Conservation (phyloP, 495 filamentous ascomycete species). For the Tuber borchii region DNA sequence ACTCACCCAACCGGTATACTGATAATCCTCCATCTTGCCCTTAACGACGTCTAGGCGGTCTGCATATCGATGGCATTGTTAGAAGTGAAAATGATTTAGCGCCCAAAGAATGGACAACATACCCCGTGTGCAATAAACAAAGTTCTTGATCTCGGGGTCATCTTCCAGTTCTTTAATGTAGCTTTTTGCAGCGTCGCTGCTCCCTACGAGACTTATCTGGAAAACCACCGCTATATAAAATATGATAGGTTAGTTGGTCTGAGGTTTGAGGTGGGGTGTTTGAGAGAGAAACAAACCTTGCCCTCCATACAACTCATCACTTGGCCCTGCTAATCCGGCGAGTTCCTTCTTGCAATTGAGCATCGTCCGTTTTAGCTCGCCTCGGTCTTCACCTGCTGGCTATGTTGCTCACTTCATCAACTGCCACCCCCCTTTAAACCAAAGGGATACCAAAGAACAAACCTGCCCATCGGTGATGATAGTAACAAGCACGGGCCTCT, state of each 20-base stretch:
- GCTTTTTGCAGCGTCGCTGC: constrained; percentile 6
- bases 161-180: constrained; percentile 19
- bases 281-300: not conserved
- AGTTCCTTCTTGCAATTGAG: constrained; percentile 12
- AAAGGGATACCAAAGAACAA: not conserved
- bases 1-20: constrained; percentile 3
- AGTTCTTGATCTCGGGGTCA: constrained; percentile 11
- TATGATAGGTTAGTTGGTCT: not conserved
- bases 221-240: constrained; percentile 27
- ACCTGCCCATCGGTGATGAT: constrained; percentile 58
- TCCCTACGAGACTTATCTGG: constrained; percentile 33
- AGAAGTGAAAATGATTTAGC: not conserved
- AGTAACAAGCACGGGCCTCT: constrained; percentile 61
- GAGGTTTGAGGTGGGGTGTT: not conserved
- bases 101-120: not conserved
- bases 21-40: not conserved
- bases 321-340: not conserved
- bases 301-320: not conserved
- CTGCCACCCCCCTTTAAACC: not conserved
- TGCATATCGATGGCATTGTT: not conserved
- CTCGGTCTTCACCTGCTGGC: constrained; percentile 14
- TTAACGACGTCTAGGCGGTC: not conserved
- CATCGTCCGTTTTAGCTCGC: constrained; percentile 13
- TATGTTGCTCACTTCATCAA: not conserved
- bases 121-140: constrained; percentile 36